Base-by-base conservation (phyloP, 1,284 basidiomycete species). In the Fomes fomentarius region DNA sequence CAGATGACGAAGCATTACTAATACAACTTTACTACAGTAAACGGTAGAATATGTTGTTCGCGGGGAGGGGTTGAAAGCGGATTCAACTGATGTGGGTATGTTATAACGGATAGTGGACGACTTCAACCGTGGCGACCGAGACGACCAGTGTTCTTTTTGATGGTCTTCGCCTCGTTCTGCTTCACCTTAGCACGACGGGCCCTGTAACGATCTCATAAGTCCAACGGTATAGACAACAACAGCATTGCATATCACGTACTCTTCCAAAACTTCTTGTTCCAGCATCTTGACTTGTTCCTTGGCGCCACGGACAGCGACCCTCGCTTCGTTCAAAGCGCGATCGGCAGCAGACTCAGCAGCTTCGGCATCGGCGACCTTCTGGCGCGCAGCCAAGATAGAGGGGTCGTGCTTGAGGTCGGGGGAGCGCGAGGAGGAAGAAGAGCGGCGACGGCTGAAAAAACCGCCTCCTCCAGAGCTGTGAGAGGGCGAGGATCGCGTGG, bases 311-410 rank as follows among this genome's bases (percentile, higher is more conserved):
- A 82, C 82, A 33, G 73, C 74, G 10, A 63, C 61, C n/a, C 80
- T 65, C 1, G 82, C 81, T 15, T 73, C 66, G 25, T 65, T 55
- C 19, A 86, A 69, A 1, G 84, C 84, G 8, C 69, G 68, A 61
- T 87, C 84, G 4, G 83, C 84, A 4, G 75, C 75, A 37, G 72
- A 72, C 69, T 87, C 84, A 0, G 80, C 80, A 14, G 69, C 65
- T 66, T 84, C 82, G 1, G 84, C 84, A 25, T 79, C 74, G 0
- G 71, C 55, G 17, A 86, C 78, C 63, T 81, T 84, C 59, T 79
- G 69, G 24, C 78, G 77, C 9, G 82, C 84, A 12, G 70, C 69
- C 9, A 75, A 50, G 61, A 87, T 81, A 24, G 73, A 73, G 2
- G 82, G 79, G 57, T 85, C 83, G 47, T 76, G 71, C 49, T 66